These are phyloP conservation scores for Hordeum vulgare DNA, from an alignment of 176 grass and related monocot genomes.

Conservation along the genomic window MorexV3_pseudomolecules_assembly NC_058521.1:514850680-514851179, in stretches of 20 bases:
- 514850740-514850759: slow-evolving; percentile 44
- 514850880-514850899: slow-evolving; percentile 48
- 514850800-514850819: slow-evolving; percentile 60
- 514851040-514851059: slow-evolving; percentile 59
- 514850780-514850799: slow-evolving; percentile 65
- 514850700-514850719: slow-evolving; percentile 59
- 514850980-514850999: slow-evolving; percentile 50
- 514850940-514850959: slow-evolving; percentile 51
- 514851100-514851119: slow-evolving; percentile 50
- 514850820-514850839: slow-evolving; percentile 60
- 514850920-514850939: slow-evolving; percentile 47
- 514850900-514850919: slow-evolving; percentile 71
- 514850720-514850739: slow-evolving; percentile 69
- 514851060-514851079: slow-evolving; percentile 32
- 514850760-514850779: slow-evolving; percentile 57
- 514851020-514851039: slow-evolving; percentile 28
- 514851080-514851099: slow-evolving; percentile 24
- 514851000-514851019: slow-evolving; percentile 41
- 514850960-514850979: slow-evolving; percentile 51
- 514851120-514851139: slow-evolving; percentile 45
- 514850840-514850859: slow-evolving; percentile 50
- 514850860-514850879: slow-evolving; percentile 33
- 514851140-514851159: slow-evolving; percentile 55
- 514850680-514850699: slow-evolving; percentile 71
- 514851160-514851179: slow-evolving; percentile 26